Percentiles rank a stretch among this genome's conserved stretches.
These are phyloP conservation scores for Diaporthe citri DNA, from an alignment of 2,329 filamentous ascomycete genomes.

Conservation along the genomic window DNA sequence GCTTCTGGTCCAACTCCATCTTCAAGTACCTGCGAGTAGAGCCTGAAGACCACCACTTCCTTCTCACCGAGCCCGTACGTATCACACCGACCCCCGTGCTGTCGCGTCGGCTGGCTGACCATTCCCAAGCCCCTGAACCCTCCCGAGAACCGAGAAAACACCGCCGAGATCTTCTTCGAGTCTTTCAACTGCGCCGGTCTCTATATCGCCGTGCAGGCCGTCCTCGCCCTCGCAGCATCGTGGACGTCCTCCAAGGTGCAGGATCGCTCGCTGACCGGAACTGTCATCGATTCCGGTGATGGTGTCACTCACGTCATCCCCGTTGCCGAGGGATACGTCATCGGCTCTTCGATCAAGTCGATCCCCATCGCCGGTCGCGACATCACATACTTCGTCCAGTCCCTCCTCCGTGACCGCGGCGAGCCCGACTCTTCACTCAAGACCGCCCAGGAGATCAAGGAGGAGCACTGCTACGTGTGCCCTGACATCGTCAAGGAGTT, in stretches of 20 bases:
- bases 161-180: conserved; percentile 99
- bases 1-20: conserved; percentile 99
- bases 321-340: conserved; percentile 98
- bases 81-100: neutral
- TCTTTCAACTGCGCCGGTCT: conserved; percentile 99
- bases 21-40: conserved; percentile 99
- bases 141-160: conserved; percentile 98
- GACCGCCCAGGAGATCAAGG: conserved; percentile 98
- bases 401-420: conserved; percentile 92
- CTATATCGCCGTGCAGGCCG: conserved; percentile 98
- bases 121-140: conserved; percentile 86
- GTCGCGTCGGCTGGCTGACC: neutral
- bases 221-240: conserved; percentile 94
- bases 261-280: conserved; percentile 94
- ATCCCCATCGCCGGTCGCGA: conserved; percentile 98
- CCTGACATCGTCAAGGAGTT: conserved; percentile 99
- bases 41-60: conserved; percentile 98
- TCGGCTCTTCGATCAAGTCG: conserved; percentile 98
- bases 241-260: conserved; percentile 99
- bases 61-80: conserved; percentile 93
- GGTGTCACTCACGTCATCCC: conserved; percentile 99
- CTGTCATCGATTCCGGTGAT: conserved; percentile 98
- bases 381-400: conserved; percentile 99
- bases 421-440: conserved; percentile 97
- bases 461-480: conserved; percentile 98